Conservation (phyloP, 805 yeast genomes). For the Candida silvicultrix region DNA sequence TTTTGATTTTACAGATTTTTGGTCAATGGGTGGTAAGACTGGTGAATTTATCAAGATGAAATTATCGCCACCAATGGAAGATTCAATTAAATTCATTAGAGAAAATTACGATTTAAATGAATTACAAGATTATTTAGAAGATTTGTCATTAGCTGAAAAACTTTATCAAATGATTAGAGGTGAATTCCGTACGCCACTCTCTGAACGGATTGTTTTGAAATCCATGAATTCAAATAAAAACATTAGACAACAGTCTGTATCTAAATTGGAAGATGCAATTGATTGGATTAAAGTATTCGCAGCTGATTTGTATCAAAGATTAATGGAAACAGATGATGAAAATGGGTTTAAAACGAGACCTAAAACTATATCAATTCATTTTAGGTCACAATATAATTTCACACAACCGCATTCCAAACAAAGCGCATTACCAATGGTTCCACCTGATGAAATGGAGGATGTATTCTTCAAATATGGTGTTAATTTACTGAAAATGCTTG, state of each 20-base stretch:
- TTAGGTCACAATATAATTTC: slow-evolving; percentile 23
- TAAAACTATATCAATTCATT: slow-evolving; percentile 35
- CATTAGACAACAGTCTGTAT: slow-evolving; percentile 52
- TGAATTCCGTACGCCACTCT: slow-evolving; percentile 43
- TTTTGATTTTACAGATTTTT: slow-evolving; percentile 66
- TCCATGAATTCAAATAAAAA: slow-evolving; percentile 90
- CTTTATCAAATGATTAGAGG: slow-evolving; percentile 67
- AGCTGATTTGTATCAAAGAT: slow-evolving; percentile 67
- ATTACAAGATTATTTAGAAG: slow-evolving; percentile 35
- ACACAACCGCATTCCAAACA: slow-evolving; percentile 32
- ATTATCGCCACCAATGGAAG: slow-evolving; percentile 44
- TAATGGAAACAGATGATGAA: slow-evolving; percentile 72
- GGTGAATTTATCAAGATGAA: slow-evolving; percentile 55
- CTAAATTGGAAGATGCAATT: slow-evolving; percentile 44
- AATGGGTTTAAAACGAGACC: slow-evolving; percentile 33
- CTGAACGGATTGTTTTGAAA: slow-evolving; percentile 56
- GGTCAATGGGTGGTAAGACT: slow-evolving; percentile 87
- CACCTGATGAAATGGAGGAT: slow-evolving; percentile 15
- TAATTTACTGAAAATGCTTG: slow-evolving; percentile 36
- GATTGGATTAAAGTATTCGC: slow-evolving; percentile 78
- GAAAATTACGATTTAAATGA: slow-evolving; percentile 37
- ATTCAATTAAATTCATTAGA: slow-evolving; percentile 45
- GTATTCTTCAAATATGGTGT: slow-evolving; percentile 27
- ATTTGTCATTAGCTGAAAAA: slow-evolving; percentile 41
- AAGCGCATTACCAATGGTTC: slow-evolving; percentile 14